phyloP scores from a whole-genome alignment of 2,329 filamentous ascomycete genomes.

The Colletotrichum karsti region DNA sequence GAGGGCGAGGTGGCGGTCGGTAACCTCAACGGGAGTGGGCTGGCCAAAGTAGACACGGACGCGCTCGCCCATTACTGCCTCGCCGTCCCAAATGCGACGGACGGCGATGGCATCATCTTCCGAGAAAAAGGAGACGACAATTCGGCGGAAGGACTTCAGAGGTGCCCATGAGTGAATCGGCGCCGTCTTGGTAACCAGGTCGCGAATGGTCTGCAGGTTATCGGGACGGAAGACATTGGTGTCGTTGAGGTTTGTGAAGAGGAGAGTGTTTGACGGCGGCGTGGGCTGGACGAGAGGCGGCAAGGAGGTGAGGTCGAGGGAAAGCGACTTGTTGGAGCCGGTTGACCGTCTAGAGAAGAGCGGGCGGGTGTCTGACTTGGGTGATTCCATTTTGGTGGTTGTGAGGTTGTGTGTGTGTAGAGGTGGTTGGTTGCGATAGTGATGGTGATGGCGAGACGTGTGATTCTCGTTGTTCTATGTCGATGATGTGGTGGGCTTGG shows the following conservation, averaged over 20 bases:
- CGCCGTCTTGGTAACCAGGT: slow-evolving; percentile 74
- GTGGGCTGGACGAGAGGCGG: slow-evolving; percentile 77
- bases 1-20: slow-evolving; percentile 69
- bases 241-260: slow-evolving; percentile 83
- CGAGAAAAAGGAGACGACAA: slow-evolving; percentile 81
- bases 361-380: slow-evolving; percentile 37
- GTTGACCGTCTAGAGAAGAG: slow-evolving; percentile 47
- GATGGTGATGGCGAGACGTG: neutral
- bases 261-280: slow-evolving; percentile 82
- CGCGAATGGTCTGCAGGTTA: slow-evolving; percentile 78
- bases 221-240: slow-evolving; percentile 77
- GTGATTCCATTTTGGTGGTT: slow-evolving; percentile 41
- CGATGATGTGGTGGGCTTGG: neutral
- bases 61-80: slow-evolving; percentile 74
- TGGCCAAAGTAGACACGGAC: slow-evolving; percentile 76
- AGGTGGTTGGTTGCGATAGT: neutral
- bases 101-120: slow-evolving; percentile 75
- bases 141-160: slow-evolving; percentile 83
- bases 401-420: neutral
- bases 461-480: neutral
- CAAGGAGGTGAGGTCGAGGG: slow-evolving; percentile 77
- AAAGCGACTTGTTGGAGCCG: slow-evolving; percentile 61
- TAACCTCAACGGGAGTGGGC: slow-evolving; percentile 62
- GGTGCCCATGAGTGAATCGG: slow-evolving; percentile 81
- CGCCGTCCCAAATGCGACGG: slow-evolving; percentile 77